These are phyloP conservation scores for Trichoderma oligosporum DNA, from an alignment of 2,329 filamentous ascomycete genomes.

Conservation along the genomic window DNA sequence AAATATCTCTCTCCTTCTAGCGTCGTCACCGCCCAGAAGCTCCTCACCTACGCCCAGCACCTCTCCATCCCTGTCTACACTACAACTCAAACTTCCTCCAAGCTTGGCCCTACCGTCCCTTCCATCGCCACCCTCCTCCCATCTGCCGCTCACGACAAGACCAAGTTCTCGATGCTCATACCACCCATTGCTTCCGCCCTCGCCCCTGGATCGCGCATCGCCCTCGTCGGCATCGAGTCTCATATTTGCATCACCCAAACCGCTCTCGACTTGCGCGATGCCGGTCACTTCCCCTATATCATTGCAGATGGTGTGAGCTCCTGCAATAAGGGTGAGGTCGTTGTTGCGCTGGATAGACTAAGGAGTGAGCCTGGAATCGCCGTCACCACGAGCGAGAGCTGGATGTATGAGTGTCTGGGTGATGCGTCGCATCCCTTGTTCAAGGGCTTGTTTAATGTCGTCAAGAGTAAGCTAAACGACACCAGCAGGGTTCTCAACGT, in stretches of 20 bases:
- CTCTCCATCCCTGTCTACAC: conserved; percentile 75
- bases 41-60: conserved; percentile 60
- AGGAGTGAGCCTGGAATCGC: conserved; percentile 65
- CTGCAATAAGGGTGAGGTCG: conserved; percentile 77
- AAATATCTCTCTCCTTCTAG: too few species aligned
- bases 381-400: conserved; percentile 84
- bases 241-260: conserved; percentile 97
- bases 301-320: conserved; percentile 87
- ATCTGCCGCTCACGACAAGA: conserved; percentile 71
- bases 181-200: conserved; percentile 54
- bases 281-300: conserved; percentile 79
- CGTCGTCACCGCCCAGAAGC: conserved; percentile 63
- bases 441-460: conserved; percentile 65
- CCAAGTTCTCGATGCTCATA: conserved; percentile 81
- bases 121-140: conserved; percentile 59
- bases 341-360: conserved; percentile 72
- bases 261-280: conserved; percentile 70
- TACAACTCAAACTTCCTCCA: conserved; percentile 77
- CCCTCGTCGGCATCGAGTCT: conserved; percentile 85
- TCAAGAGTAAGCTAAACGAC: conserved; percentile 70
- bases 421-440: conserved; percentile 74
- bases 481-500: conserved; percentile 67
- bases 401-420: conserved; percentile 83
- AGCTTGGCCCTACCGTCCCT: conserved; percentile 74
- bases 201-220: conserved; percentile 51